Conservation (phyloP, 2,329 filamentous ascomycete genomes). For the Capronia americana region DNA sequence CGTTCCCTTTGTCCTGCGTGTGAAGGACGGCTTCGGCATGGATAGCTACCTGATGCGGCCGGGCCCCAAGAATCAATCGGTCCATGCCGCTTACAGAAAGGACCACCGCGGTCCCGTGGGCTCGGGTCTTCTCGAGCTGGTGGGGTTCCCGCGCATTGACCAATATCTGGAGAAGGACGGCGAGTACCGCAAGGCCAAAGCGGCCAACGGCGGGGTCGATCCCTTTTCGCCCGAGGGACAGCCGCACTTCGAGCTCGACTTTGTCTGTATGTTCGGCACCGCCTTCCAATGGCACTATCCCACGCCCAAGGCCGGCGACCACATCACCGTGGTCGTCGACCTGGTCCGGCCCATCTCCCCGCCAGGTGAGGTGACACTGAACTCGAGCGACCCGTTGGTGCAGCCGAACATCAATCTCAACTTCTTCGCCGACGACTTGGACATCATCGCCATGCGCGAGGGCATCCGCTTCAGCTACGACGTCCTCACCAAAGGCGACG, state of each 20-base stretch:
- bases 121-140: slow-evolving; percentile 56
- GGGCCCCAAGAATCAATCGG: slow-evolving; percentile 45
- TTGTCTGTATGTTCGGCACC: slow-evolving; percentile 63
- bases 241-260: slow-evolving; percentile 68
- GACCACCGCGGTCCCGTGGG: slow-evolving; percentile 50
- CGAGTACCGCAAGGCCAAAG: slow-evolving; percentile 55
- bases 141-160: slow-evolving; percentile 66
- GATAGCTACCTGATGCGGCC: slow-evolving; percentile 49
- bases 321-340: slow-evolving; percentile 64
- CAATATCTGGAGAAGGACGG: slow-evolving; percentile 56
- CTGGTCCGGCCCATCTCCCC: slow-evolving; percentile 57
- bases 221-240: slow-evolving; percentile 64
- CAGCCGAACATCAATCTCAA: slow-evolving; percentile 54
- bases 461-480: slow-evolving; percentile 64
- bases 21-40: slow-evolving; percentile 51
- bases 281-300: slow-evolving; percentile 60
- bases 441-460: slow-evolving; percentile 65
- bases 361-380: slow-evolving; percentile 50
- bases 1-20: slow-evolving; percentile 48
- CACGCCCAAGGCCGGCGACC: slow-evolving; percentile 53
- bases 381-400: slow-evolving; percentile 47
- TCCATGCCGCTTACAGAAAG: slow-evolving; percentile 47
- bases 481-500: slow-evolving; percentile 62
- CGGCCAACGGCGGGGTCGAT: slow-evolving; percentile 52
- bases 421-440: slow-evolving; percentile 56